Evolutionary conservation across 805 yeast species (phyloP), one percentile per base, ranked within the genome.

Genomic region (Metschnikowia anglica): DNA sequence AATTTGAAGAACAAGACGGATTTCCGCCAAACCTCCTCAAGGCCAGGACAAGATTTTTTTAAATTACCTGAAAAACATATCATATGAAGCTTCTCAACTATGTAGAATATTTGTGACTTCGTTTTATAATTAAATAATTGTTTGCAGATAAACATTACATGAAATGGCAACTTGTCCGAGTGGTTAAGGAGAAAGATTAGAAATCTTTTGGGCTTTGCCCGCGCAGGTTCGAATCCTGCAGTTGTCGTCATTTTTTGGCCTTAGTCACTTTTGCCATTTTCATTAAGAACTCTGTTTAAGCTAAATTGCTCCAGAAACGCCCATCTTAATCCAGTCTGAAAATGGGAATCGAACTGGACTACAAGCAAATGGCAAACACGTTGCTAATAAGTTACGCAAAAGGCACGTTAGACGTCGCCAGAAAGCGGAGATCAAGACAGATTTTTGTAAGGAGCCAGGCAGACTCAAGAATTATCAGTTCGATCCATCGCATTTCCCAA

Each of bases 151-250:
- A 23, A 23, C 26, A 8, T 23, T 23, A 8, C 26, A 23, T 11
- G 7, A 23, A 11, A 11, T 23, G 77, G 76, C 76, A 71, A 69
- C 70, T 70, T 79, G 83, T 81, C 83, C 83, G 83, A 79, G 83
- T 74, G 84, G 83, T 78, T 79, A 79, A 79, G 83, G 83, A 81
- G 84, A 72, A 69, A 78, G 83, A 76, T 81, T 80, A 83, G 81
- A 80, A 80, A 72, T 73, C 83, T 78, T 70, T 75, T 79, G 83
- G 83, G 83, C 76, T 77, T 71, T 74, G 79, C 83, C 83, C 83
- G 83, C 85, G 83, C 82, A 75, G 83, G 85, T 77, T 79, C 84
- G 81, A 79, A 63, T 78, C 84, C 83, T 79, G 84, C 81, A 74
- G 83, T 74, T 78, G 82, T 77, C 83, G 82, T 44, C 57, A 54